Conservation (phyloP, 208 protist species). For the Leishmania tropica region DNA sequence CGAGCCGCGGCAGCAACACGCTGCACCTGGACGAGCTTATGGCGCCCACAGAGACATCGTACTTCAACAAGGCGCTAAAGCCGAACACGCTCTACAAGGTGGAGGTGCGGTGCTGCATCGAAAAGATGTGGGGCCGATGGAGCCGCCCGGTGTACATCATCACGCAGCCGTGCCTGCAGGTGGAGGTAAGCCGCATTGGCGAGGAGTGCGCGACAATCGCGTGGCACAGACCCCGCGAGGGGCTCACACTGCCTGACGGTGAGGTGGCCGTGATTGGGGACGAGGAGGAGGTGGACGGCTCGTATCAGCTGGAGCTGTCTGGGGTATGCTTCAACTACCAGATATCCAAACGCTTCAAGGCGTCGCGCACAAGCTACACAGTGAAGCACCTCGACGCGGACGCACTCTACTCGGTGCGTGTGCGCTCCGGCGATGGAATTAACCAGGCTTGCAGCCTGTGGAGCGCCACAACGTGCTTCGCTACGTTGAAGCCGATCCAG, state of each 20-base stretch:
- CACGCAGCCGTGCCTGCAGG: slow-evolving; percentile 79
- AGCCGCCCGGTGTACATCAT: slow-evolving; percentile 72
- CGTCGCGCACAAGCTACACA: slow-evolving; percentile 60
- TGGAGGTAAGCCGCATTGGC: slow-evolving; percentile 67
- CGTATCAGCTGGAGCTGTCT: slow-evolving; percentile 80
- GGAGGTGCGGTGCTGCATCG: slow-evolving; percentile 78
- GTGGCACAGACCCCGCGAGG: slow-evolving; percentile 68
- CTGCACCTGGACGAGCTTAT: slow-evolving; percentile 41
- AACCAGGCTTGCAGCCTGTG: slow-evolving; percentile 68
- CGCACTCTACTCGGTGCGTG: slow-evolving; percentile 72
- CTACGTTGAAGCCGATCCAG: slow-evolving; percentile 80
- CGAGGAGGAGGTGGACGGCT: slow-evolving; percentile 49
- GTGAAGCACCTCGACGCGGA: slow-evolving; percentile 79
- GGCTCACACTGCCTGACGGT: slow-evolving; percentile 63
- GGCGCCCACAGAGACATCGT: slow-evolving; percentile 35
- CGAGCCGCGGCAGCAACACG: slow-evolving; percentile 23
- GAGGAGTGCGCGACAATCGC: slow-evolving; percentile 78
- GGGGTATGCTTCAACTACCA: slow-evolving; percentile 67
- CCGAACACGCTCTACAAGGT: slow-evolving; percentile 84
- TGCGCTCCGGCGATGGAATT: slow-evolving; percentile 67
- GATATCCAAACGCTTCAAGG: slow-evolving; percentile 82
- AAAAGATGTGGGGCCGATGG: slow-evolving; percentile 90
- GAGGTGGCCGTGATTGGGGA: slow-evolving; percentile 52
- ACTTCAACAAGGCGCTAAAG: slow-evolving; percentile 53
- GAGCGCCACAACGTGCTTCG: slow-evolving; percentile 77